Evolutionary conservation across 2,329 filamentous ascomycete genomes (phyloP), one percentile per base, ranked within the genome.

Genomic region (Ascochyta lentis): DNA sequence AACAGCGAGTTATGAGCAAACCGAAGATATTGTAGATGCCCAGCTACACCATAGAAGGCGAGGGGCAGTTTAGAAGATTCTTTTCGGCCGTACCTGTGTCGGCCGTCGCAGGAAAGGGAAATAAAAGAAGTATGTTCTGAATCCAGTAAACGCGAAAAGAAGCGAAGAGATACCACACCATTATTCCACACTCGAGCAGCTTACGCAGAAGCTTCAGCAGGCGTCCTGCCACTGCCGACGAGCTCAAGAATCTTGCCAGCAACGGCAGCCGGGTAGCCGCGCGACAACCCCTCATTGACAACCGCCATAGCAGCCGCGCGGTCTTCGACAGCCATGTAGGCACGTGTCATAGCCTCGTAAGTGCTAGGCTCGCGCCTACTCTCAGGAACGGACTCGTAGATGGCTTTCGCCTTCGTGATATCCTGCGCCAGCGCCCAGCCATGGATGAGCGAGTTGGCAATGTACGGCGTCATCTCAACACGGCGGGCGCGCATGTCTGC

Each of bases 311-410:
- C 95, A 54, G 85, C 83, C 44, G 87, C 84, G 31, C 91, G 88
- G 72, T 96, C 87, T 72, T 96, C 91, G 3, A 89, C 89, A 10
- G 92, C 87, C 50, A 99, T 85, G 78, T 89, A 97, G 0, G 95
- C 95, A 41, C 95, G 86, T 5, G 93, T 96, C 95, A 99, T 99
- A 37, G 94, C 93, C 79, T 99, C 95, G 76, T 99, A 99, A 4
- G 95, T 99, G 81, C 92, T 97, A 3, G 95, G 95, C 80, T 99
- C 95, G 54, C 95, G 88, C 79, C 89, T 92, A 50, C 87, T 84
- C 26, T 86, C 84, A 8, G 88, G 85, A 3, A 99, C 88, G n/a
- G 84, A 83, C 56, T 90, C 84, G 73, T 96, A 99, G 59, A 97
- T 87, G 23, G 84, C 79, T 70, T 88, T 86, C 16, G 92, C 91